A percentile compares a stretch with the other conserved stretches of the same genome.
These are phyloP conservation scores for Penicillium samsonianum DNA, from an alignment of 495 filamentous ascomycete genomes.

Conservation along the genomic window DNA sequence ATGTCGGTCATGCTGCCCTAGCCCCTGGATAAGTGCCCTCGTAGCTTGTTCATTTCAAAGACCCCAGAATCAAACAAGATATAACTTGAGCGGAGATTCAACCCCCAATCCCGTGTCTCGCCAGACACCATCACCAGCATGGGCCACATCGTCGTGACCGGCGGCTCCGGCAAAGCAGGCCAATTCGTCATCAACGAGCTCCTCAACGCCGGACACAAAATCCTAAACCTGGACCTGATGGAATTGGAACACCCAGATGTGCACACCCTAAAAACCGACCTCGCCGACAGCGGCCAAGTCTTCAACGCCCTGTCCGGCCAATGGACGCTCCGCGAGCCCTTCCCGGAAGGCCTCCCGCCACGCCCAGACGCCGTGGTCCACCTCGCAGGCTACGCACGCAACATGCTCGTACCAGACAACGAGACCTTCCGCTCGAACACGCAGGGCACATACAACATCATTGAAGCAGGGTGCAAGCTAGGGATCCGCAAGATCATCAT, in stretches of 20 bases:
- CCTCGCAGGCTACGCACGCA: constrained; percentile 59
- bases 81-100: neutral
- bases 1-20: constrained; percentile 19
- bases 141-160: constrained; percentile 48
- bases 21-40: neutral
- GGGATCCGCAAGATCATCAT: constrained; percentile 60
- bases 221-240: constrained; percentile 54
- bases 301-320: constrained; percentile 59
- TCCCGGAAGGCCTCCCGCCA: constrained; percentile 35
- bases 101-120: neutral
- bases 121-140: neutral
- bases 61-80: neutral
- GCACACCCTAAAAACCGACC: constrained; percentile 55
- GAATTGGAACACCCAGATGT: constrained; percentile 23
- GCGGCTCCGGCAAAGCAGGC: constrained; percentile 56
- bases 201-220: constrained; percentile 47
- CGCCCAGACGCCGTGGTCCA: constrained; percentile 59
- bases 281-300: constrained; percentile 55
- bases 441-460: constrained; percentile 55
- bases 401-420: constrained; percentile 60
- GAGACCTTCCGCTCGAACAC: constrained; percentile 56
- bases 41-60: neutral
- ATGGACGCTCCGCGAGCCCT: constrained; percentile 50
- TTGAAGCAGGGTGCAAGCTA: constrained; percentile 60
- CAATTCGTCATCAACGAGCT: constrained; percentile 53